Conservation (phyloP, 1,284 basidiomycete species). For the Athelia psychrophila region DNA sequence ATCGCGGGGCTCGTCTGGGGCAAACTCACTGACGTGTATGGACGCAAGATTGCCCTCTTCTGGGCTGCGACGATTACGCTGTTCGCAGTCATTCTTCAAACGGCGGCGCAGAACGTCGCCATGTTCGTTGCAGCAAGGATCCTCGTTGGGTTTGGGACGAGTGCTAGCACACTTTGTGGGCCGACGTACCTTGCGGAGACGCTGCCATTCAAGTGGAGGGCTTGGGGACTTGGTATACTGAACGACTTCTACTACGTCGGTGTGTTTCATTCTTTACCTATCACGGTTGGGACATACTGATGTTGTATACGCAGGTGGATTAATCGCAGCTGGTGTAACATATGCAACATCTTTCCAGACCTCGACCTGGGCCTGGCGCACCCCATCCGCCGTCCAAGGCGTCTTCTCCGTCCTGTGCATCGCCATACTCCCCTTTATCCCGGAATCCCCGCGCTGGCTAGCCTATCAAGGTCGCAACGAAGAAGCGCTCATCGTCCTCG, state of each 20-base stretch:
- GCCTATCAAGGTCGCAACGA: conserved; percentile 21
- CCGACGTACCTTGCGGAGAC: conserved; percentile 20
- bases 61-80: conserved; percentile 8
- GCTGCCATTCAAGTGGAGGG: conserved; percentile 17
- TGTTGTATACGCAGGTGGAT: conserved; percentile 4
- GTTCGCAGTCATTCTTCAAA: conserved; percentile 15
- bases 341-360: conserved; percentile 16
- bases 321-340: conserved; percentile 13
- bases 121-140: conserved; percentile 18
- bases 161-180: conserved; percentile 16
- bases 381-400: conserved; percentile 26
- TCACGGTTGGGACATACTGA: not conserved
- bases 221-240: conserved; percentile 17
- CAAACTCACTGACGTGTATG: conserved; percentile 16
- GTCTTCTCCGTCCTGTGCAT: conserved; percentile 25
- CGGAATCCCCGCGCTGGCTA: conserved; percentile 24
- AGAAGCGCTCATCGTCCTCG: conserved; percentile 15
- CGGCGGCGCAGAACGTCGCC: conserved; percentile 15
- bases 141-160: conserved; percentile 18
- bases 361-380: conserved; percentile 27
- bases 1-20: conserved; percentile 17
- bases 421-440: conserved; percentile 21
- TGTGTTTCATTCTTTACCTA: not conserved
- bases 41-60: no score
- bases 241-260: conserved; percentile 14